A percentile compares a stretch with the other conserved stretches of the same genome.
Conservation (phyloP, 768 basidiomycete species). For the Bullera alba region DNA sequence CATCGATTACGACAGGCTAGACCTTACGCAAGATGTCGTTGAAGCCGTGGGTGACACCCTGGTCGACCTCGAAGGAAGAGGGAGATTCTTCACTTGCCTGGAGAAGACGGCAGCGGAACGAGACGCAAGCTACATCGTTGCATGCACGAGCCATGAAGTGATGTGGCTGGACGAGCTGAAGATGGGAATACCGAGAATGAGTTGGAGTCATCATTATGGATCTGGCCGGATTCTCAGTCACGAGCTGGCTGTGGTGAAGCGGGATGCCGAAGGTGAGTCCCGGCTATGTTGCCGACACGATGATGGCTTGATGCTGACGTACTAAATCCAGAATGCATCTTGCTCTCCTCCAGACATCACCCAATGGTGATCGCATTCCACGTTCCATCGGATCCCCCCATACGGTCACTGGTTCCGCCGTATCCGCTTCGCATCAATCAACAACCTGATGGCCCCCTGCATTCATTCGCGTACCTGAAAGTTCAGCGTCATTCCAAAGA, state of each 20-base stretch:
- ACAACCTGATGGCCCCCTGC: background rate
- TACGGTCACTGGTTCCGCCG: constrained; percentile 4
- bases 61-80: constrained; percentile 2
- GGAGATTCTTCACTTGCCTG: constrained; percentile 16
- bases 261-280: constrained; percentile 8
- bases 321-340: constrained; percentile 8
- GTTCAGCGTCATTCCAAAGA: background rate
- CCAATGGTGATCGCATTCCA: constrained; percentile 15
- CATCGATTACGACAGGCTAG: constrained; percentile 17
- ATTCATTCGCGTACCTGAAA: background rate
- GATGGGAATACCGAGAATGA: constrained; percentile 8
- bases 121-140: constrained; percentile 5
- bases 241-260: constrained; percentile 9
- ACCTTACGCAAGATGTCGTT: background rate
- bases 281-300: background rate
- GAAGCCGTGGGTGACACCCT: background rate
- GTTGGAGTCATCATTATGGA: constrained; percentile 29
- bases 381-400: constrained; percentile 1
- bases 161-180: constrained; percentile 27
- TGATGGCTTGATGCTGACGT: background rate
- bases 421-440: background rate
- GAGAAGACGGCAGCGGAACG: constrained; percentile 19
- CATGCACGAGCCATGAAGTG: constrained; percentile 21
- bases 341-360: constrained; percentile 18
- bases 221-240: constrained; percentile 9